Base-by-base conservation (phyloP, 176 grass and related monocot species). In the Avena atlantica region DNA sequence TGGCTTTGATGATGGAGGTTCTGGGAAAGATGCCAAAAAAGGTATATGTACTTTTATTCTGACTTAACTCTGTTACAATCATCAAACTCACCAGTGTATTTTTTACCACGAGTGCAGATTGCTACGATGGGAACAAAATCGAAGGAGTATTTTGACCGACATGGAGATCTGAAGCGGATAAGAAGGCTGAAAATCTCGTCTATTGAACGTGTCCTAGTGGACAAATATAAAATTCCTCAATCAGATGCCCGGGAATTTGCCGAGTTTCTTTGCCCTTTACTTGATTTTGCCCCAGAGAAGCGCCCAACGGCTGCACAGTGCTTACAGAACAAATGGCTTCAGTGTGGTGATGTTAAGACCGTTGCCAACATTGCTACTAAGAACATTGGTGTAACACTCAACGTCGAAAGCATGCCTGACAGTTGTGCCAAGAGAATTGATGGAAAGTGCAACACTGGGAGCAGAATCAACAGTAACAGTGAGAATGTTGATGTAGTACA, bases 1-100 rank as follows among this genome's bases (percentile, higher is more conserved):
- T 98, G 92, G 96, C 96, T 89, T 84, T 95, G 80, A 98, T 98
- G 96, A 98, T 98, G 93, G 96, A 98, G 71, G 51, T 94, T 58
- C 92, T 98, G 29, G 96, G 96, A 47, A 98, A 98, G 86, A 91
- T 98, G 79, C 93, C 91, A 17, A 93, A 90, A 78, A 98, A 98
- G 92, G 96, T 98, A 87, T n/a, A 10, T 66, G 31, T 37, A 78
- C 92, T 59, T 56, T 78, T 60, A 66, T 77, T 16, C 13, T 78
- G 36, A 20, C 27, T 61, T 78, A 81, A 58, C 48, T 85, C 64
- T 74, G 48, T 44, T 71, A 56, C n/a, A 85, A 73, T 47, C 23
- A 15, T 76, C 29, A 64, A 77, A 78, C 31, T 81, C 31, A 88
- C 56, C 11, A 68, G 42, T 70, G 73, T 74, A 81, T 2, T 55